These are phyloP conservation scores for Beauveria rudraprayagi DNA, from an alignment of 2,329 filamentous ascomycete species.

Conservation along the genomic window DNA sequence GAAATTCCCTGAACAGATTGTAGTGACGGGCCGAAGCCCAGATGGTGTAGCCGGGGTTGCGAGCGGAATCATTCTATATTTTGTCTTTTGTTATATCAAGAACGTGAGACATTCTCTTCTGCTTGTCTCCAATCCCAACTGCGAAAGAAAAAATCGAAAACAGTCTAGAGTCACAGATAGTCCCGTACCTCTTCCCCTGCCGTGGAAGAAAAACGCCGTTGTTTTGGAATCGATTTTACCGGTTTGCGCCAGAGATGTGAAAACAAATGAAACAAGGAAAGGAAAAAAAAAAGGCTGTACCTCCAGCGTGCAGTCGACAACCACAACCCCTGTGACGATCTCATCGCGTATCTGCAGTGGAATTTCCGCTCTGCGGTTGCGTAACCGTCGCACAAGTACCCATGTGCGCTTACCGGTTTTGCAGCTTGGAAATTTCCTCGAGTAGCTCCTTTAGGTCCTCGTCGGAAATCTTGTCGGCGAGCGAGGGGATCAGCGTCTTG, in stretches of 20 bases:
- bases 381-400: background rate
- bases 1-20: background rate
- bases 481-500: slow-evolving; percentile 85
- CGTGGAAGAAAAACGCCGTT: slow-evolving; percentile 12
- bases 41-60: background rate
- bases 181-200: background rate
- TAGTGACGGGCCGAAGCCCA: background rate
- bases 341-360: background rate
- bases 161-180: slow-evolving; percentile 1
- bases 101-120: background rate
- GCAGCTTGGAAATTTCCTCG: slow-evolving; percentile 81
- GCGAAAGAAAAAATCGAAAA: background rate
- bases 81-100: background rate
- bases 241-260: slow-evolving; percentile 24
- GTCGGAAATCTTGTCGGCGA: slow-evolving; percentile 84
- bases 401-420: slow-evolving; percentile 25
- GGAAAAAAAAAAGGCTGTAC: background rate
- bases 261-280: slow-evolving; percentile 3
- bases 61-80: slow-evolving; percentile 1
- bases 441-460: slow-evolving; percentile 81
- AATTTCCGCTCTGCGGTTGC: background rate
- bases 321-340: slow-evolving; percentile 9
- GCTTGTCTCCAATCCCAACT: background rate
- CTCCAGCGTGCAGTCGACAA: slow-evolving; percentile 2
- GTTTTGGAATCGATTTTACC: slow-evolving; percentile 18